These are phyloP conservation scores for Quercus alba DNA, from an alignment of 306 rosid species.

Conservation along the genomic window DNA sequence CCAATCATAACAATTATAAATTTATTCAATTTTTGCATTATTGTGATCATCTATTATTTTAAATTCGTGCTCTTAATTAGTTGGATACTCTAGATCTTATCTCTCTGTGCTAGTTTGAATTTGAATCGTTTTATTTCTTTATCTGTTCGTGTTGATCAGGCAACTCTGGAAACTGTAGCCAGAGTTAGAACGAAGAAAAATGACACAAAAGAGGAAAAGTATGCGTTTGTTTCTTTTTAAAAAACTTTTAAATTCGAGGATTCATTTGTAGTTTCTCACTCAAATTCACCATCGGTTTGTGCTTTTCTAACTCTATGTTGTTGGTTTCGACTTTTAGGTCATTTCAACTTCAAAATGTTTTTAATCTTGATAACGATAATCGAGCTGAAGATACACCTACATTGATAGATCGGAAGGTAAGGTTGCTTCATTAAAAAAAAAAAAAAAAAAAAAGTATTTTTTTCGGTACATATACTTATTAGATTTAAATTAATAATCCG, in stretches of 20 bases:
- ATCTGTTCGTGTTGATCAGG: constrained; percentile 56
- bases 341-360: constrained; percentile 75
- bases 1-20: neutral
- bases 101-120: neutral
- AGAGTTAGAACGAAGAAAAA: constrained; percentile 94
- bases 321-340: constrained; percentile 47
- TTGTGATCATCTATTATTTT: neutral
- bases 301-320: constrained; percentile 3
- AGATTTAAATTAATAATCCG: neutral
- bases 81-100: neutral
- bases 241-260: neutral
- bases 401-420: constrained; percentile 92
- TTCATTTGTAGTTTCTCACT: constrained; percentile 13
- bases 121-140: constrained; percentile 8
- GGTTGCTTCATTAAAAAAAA: constrained; percentile 6
- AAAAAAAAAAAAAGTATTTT: neutral
- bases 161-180: constrained; percentile 96
- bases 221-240: constrained; percentile 18
- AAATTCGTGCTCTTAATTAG: neutral
- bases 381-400: constrained; percentile 92
- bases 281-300: neutral
- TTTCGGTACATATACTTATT: neutral
- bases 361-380: constrained; percentile 76
- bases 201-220: constrained; percentile 95
- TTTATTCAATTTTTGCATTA: neutral